Percentiles rank a stretch among this genome's conserved stretches.
phyloP scores from a whole-genome alignment of 345 rosid species.

The Erucastrum elatum region DNA sequence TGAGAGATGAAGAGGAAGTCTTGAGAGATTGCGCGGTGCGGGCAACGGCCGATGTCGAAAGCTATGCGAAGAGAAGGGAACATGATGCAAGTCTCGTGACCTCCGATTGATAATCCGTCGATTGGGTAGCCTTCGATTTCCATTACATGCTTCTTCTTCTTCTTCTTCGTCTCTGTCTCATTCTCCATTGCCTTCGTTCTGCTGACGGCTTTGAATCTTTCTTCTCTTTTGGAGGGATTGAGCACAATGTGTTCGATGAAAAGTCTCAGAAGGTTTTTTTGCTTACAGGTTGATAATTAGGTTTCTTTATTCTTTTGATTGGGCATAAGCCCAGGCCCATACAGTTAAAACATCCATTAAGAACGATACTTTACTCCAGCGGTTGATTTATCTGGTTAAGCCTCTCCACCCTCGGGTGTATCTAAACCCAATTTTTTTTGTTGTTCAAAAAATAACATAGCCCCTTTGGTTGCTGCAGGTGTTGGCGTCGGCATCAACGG shows the following conservation, averaged over 20 bases:
- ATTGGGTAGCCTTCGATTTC: constrained; percentile 66
- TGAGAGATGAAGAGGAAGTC: constrained; percentile 94
- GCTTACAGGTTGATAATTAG: not conserved
- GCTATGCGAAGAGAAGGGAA: constrained; percentile 77
- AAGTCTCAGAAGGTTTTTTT: constrained; percentile 1
- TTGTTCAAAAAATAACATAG: no score
- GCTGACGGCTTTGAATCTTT: constrained; percentile 6
- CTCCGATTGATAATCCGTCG: constrained; percentile 90
- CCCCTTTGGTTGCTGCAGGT: no score
- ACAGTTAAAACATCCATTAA: not conserved
- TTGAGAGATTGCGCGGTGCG: constrained; percentile 83
- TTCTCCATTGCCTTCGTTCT: not conserved
- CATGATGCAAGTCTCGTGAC: constrained; percentile 91
- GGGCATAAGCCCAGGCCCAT: constrained; percentile 36
- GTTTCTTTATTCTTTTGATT: not conserved
- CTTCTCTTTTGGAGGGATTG: not conserved
- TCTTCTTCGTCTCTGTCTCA: constrained; percentile 32
- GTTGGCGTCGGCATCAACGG: no score
- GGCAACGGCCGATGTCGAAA: constrained; percentile 93
- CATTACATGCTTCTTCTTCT: constrained; percentile 32
- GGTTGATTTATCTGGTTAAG: no score
- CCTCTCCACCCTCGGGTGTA: no score
- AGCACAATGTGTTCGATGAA: constrained; percentile 32
- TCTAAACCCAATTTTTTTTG: no score
- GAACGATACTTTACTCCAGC: no score